Conservation (phyloP, 2,329 filamentous ascomycete genomes). For the Blastomyces gilchristii region DNA sequence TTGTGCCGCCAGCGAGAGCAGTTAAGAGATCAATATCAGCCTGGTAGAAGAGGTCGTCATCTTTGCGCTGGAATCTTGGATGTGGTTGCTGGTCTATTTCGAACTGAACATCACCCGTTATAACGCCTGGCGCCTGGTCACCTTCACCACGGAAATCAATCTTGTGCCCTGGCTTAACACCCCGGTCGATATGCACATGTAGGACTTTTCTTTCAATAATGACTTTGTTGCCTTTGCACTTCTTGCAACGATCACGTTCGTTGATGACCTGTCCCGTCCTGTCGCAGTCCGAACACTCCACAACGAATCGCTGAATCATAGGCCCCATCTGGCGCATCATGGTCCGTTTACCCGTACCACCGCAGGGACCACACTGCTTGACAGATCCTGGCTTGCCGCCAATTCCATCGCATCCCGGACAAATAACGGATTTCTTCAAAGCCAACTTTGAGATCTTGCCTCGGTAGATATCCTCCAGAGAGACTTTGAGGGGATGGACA, state of each 20-base stretch:
- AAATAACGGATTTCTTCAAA: conserved; percentile 94
- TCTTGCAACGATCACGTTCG: conserved; percentile 96
- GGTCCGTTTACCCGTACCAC: conserved; percentile 87
- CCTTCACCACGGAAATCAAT: conserved; percentile 96
- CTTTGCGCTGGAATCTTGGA: conserved; percentile 83
- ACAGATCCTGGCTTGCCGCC: conserved; percentile 98
- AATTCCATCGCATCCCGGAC: conserved; percentile 82
- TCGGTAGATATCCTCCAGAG: conserved; percentile 93
- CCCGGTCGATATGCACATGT: conserved; percentile 93
- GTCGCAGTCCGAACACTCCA: conserved; percentile 94
- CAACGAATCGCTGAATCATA: conserved; percentile 99
- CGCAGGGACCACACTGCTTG: conserved; percentile 80
- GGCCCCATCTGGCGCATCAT: conserved; percentile 99
- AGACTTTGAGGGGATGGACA: conserved; percentile 96
- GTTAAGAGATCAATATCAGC: conserved; percentile 94
- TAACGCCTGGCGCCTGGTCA: conserved; percentile 85
- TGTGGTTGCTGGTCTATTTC: conserved; percentile 99
- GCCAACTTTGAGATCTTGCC: conserved; percentile 97
- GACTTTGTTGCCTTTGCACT: conserved; percentile 95
- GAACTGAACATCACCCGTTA: conserved; percentile 93
- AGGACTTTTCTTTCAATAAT: conserved; percentile 94
- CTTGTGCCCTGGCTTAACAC: conserved; percentile 87
- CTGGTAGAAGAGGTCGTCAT: conserved; percentile 91
- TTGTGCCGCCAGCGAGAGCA: conserved; percentile 78
- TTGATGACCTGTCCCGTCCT: conserved; percentile 95